A percentile compares a stretch with the other conserved stretches of the same genome.
Conservation (phyloP, 1,284 basidiomycete species). For the Moesziomyces globuligerus region DNA sequence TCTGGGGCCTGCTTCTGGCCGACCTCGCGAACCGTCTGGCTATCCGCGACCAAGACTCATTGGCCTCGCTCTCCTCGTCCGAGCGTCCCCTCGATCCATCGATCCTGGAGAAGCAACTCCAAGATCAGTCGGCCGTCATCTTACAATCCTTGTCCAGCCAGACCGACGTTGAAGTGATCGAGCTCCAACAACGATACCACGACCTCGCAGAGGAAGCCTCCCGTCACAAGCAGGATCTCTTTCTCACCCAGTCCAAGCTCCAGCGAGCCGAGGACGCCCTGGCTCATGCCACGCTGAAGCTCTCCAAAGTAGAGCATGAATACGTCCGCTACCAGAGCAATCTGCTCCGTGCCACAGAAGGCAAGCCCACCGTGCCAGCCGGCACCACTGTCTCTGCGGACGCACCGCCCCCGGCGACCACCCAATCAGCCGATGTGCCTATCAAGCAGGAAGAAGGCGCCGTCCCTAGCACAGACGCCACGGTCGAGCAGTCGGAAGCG, state of each 20-base stretch:
- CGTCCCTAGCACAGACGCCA: constrained; percentile 1
- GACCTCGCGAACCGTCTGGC: constrained; percentile 31
- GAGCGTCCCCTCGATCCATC: constrained; percentile 17
- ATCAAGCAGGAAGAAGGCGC: constrained; percentile 16
- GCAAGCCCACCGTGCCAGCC: constrained; percentile 31
- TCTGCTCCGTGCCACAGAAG: constrained; percentile 46
- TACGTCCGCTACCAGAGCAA: constrained; percentile 51
- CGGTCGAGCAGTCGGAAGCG: constrained; percentile 22
- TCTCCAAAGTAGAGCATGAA: constrained; percentile 41
- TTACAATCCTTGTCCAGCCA: constrained; percentile 40
- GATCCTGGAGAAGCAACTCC: constrained; percentile 27
- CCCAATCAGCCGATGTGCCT: neutral
- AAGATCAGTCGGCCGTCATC: constrained; percentile 29
- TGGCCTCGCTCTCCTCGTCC: constrained; percentile 14
- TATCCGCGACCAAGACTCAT: constrained; percentile 37
- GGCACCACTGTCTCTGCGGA: constrained; percentile 13
- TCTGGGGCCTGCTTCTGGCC: constrained; percentile 49
- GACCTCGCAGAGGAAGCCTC: constrained; percentile 44
- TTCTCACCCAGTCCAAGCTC: constrained; percentile 46
- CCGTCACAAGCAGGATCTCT: constrained; percentile 47
- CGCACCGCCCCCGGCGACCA: constrained; percentile 7
- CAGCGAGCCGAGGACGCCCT: constrained; percentile 41
- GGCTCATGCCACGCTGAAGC: constrained; percentile 26
- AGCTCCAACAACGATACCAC: constrained; percentile 39
- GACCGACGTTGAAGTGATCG: constrained; percentile 38